Evolutionary conservation across 2,329 filamentous ascomycete species (phyloP), one percentile per base, ranked within the genome.

Genomic region (Neophaeococcomyces mojaviensis): DNA sequence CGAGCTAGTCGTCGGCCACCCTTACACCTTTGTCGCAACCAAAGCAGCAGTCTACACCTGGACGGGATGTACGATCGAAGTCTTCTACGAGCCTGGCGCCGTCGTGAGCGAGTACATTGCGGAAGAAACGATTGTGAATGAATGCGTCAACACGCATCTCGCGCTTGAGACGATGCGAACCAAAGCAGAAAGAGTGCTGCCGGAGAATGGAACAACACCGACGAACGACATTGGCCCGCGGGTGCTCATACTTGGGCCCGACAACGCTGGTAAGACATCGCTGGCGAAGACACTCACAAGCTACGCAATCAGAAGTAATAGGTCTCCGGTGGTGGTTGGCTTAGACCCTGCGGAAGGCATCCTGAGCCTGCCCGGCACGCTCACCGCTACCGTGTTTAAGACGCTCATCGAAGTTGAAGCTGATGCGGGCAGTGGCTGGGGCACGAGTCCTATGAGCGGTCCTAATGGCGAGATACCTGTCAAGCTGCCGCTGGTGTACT

Each of bases 21-120:
- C 78, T 8, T 97, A 97, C 69, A 82, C 75, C 26, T 90, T 98
- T 65, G 76, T 78, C 37, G 86, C 87, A 46, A 78, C 78, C 55
- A 94, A 94, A 69, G 85, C 86, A 48, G 89, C 90, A 50, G 84
- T 98, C 59, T 86, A 86, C 64, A 94, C 89, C 41, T 95, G 88
- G 84, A 81, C 90, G 60, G 90, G 92, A 58, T 96, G 88, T 67
- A 81, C 81, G 44, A 70, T 98, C 50, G 86, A 96, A 64, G 74
- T 96, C 49, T 79, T 74, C 35, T 82, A 82, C 2, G 68, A 70
- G 9, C 22, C 22, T 7, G 43, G 43, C 28, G 74, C 75, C 41
- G 70, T 77, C 46, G 78, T 72, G 67, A 78, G 63, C 68, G 82
- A 85, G 61, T 85, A 85, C 58, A 73, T 71, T 7, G 81, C 86